Base-by-base conservation (phyloP, 257 asterid species). In the Mitragyna speciosa region DNA sequence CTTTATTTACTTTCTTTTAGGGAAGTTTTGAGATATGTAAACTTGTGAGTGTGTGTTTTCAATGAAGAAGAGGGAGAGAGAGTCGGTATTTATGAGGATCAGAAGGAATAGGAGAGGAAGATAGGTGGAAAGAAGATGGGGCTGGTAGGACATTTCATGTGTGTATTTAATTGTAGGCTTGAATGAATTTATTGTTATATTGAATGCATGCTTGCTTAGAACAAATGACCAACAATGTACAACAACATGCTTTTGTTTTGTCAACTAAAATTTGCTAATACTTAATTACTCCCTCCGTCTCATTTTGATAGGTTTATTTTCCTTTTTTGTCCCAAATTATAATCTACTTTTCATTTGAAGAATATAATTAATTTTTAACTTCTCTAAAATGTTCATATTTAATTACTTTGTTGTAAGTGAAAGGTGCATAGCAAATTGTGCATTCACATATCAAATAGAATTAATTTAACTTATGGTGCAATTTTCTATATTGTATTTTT, bases 71-170 rank as follows among this genome's bases (percentile, higher is more conserved):
- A n/a, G 73, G 24, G 48, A 17, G 28, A 19, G 67, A 16, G 17
- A 20, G 61, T 43, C 36, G 79, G 89, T 88, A 81, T 89, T 88
- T 86, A 89, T 86, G 88, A 86, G 75, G 83, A 66, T 85, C 86
- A 84, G 79, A 83, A 73, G 87, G 80, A 80, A 52, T 70, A 48
- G 78, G 59, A 78, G 82, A 54, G 54, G 70, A 47, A 49, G 74
- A 59, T 52, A 72, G 82, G 77, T 56, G 82, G 80, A 76, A 64
- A 45, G 70, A 45, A 54, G 61, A 70, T 64, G 79, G 84, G 83
- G 69, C 15, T 31, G 89, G 93, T 84, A 78, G 91, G 91, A 64
- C 87, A 84, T 79, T 78, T 88, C 87, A 82, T 86, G 89, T 78
- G 83, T 80, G 72, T 87, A 82, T 78, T 87, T 56, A 85, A 83